Conservation (phyloP, 768 basidiomycete genomes). For the Leucocoprinus sp. region DNA sequence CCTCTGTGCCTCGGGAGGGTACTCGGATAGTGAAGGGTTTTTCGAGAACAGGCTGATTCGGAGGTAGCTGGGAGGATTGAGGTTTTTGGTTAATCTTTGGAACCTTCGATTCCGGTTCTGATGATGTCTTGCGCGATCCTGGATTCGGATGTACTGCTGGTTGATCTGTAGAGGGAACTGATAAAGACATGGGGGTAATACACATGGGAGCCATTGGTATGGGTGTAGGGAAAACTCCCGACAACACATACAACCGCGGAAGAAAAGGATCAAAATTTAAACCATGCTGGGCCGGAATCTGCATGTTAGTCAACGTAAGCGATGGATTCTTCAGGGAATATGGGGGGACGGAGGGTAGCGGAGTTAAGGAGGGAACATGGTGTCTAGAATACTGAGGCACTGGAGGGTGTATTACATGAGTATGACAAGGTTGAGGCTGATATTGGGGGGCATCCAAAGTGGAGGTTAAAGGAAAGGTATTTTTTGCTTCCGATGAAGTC, state of each 20-base stretch:
- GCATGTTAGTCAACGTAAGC: background rate
- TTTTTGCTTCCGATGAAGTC: background rate
- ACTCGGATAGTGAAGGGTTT: conserved; percentile 5
- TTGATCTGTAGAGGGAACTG: background rate
- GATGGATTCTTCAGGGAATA: background rate
- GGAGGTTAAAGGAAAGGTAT: background rate
- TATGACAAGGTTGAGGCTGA: background rate
- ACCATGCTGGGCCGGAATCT: too few species aligned
- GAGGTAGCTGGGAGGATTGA: background rate
- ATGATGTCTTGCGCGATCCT: background rate
- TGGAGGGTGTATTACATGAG: background rate
- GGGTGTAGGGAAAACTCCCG: background rate
- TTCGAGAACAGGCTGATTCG: background rate
- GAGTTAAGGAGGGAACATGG: background rate
- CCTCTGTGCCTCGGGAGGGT: background rate
- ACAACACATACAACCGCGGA: background rate
- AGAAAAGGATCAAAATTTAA: conserved; percentile 5
- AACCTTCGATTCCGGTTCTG: background rate
- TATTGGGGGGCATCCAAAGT: background rate
- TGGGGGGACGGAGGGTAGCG: background rate
- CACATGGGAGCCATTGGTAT: background rate
- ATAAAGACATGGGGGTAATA: background rate
- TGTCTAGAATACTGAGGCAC: background rate
- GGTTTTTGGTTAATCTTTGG: background rate
- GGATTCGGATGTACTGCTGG: background rate